Evolutionary conservation across 1,284 basidiomycete genomes (phyloP).

Genomic region (Anthracocystis panici-leucophaei): DNA sequence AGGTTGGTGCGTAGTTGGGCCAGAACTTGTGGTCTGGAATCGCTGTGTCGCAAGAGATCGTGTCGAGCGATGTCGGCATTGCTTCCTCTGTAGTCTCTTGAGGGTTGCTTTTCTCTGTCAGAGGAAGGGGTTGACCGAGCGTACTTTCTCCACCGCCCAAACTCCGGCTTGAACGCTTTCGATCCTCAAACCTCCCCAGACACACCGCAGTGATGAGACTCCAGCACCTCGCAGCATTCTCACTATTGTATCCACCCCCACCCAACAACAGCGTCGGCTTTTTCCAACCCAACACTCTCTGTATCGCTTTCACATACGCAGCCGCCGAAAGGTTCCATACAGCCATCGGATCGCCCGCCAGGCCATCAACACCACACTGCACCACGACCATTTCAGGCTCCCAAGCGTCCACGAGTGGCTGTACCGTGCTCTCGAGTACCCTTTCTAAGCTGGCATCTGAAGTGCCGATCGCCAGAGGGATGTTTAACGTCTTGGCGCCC

Average conservation of each 20-base stretch:
- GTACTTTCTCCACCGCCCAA: not conserved
- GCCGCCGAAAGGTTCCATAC: constrained; percentile 81
- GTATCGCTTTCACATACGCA: constrained; percentile 28
- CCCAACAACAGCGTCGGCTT: constrained; percentile 51
- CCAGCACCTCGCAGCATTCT: constrained; percentile 48
- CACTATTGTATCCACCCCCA: constrained; percentile 50
- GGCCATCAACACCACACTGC: constrained; percentile 87
- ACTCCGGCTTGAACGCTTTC: not conserved
- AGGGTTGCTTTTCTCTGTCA: constrained; percentile 8
- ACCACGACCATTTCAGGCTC: constrained; percentile 82
- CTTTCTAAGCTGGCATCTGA: constrained; percentile 29
- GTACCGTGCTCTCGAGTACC: constrained; percentile 57
- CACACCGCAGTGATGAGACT: constrained; percentile 38
- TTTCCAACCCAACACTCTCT: constrained; percentile 30
- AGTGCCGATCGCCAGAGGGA: constrained; percentile 41
- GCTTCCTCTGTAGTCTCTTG: not conserved
- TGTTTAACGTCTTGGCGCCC: constrained; percentile 28
- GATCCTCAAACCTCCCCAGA: constrained; percentile 24
- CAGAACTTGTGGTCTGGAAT: constrained; percentile 49
- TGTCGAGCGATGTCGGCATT: constrained; percentile 26
- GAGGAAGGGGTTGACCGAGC: constrained; percentile 14
- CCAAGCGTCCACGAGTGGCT: constrained; percentile 77
- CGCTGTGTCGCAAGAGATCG: constrained; percentile 19
- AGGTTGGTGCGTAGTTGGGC: constrained; percentile 31
- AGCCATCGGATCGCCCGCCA: constrained; percentile 80